Evolutionary conservation across 169 alveolate genomes (phyloP), one percentile per base, ranked within the genome.

Genomic region (Cryptosporidium bovis): DNA sequence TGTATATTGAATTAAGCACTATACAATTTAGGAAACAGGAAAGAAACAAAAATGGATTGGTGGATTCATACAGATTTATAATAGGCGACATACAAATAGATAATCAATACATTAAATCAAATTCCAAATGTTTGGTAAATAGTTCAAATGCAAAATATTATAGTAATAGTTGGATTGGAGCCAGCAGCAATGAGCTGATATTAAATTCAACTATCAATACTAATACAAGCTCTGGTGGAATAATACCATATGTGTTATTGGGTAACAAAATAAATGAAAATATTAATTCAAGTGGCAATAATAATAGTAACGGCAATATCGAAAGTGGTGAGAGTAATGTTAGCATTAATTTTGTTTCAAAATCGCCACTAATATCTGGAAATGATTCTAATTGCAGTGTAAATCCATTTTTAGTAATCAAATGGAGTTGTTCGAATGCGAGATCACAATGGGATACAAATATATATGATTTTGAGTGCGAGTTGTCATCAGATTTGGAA

Each of bases 361-460:
- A 1, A 40, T 40, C 48, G 10, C 10, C 48, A 40, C 10, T 40
- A 40, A 40, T 6, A 3, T 40, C 48, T 40, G 48, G 48, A 40
- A 40, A 40, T 40, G 48, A 40, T 1, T 40, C 48, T 40, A 40
- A 40, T 40, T 40, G 48, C 10, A 40, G 10, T 40, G 48, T 40
- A 40, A 40, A 40, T 40, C 10, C 10, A 40, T 77, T 77, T 44
- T 40, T 77, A n/a, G 33, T 62, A 27, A 16, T 77, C 0, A 77
- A 62, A 36, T 77, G 87, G 87, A 60, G 69, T 20, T 34, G 87
- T 48, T 77, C 87, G 20, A 62, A 29, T 44, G 87, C 87, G 31
- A 56, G 66, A 15, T 77, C 87, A 36, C 69, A 62, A 77, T 77
- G 87, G 87, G 87, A 77, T 36, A 77, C 87, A 44, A 77, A 58